These are phyloP conservation scores for Wickerhamomyces mucosus DNA, from an alignment of 805 yeast genomes.

Conservation along the genomic window DNA sequence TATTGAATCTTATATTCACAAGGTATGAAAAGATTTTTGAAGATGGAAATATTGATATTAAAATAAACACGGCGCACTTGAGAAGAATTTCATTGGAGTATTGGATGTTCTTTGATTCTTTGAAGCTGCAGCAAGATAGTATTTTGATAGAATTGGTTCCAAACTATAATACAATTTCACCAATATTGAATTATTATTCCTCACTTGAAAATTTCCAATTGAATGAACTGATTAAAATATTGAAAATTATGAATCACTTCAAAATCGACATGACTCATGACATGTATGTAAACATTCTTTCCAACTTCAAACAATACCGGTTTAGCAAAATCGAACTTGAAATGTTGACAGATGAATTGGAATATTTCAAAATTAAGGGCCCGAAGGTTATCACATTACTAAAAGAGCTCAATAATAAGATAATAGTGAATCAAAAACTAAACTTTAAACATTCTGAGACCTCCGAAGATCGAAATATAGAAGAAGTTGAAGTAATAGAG, in stretches of 20 bases:
- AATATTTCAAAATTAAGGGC: no score
- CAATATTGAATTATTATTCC: constrained; percentile 7
- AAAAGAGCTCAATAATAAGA: no score
- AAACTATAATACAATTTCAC: constrained; percentile 11
- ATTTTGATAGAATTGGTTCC: constrained; percentile 7
- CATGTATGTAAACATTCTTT: no score
- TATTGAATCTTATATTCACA: neutral
- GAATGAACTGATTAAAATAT: constrained; percentile 1
- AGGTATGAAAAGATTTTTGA: neutral
- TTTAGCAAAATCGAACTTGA: no score
- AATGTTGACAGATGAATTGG: no score
- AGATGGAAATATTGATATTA: neutral
- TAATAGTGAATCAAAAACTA: no score
- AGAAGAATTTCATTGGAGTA: constrained; percentile 5
- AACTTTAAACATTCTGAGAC: no score
- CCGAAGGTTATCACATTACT: no score
- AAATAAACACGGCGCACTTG: neutral
- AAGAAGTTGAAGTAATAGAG: no score
- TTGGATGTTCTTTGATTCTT: constrained; percentile 7
- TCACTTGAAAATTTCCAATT: constrained; percentile 3
- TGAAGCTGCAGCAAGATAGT: constrained; percentile 1
- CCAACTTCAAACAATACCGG: no score
- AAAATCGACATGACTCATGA: no score
- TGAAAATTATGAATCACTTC: constrained; percentile 2
- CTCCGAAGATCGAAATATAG: no score